phyloP scores from a whole-genome alignment of 2,329 filamentous ascomycete species.

The Phyllosticta citrichinensis region DNA sequence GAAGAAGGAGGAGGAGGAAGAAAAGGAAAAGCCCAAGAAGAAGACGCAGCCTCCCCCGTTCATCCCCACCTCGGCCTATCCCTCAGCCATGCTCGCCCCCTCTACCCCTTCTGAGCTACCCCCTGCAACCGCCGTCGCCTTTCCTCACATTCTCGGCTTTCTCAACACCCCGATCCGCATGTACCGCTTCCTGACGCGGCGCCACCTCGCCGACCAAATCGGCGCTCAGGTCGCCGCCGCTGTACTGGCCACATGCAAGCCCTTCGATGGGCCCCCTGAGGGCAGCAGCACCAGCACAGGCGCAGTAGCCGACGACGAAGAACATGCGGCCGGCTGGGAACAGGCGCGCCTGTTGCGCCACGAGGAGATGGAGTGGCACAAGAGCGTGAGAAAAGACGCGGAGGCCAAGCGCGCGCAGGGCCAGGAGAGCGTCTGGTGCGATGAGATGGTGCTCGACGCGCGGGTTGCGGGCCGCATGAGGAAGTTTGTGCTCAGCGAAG shows the following conservation, averaged over 20 bases:
- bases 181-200: constrained; percentile 77
- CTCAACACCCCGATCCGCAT: constrained; percentile 78
- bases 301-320: constrained; percentile 19
- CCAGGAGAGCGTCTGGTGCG: constrained; percentile 58
- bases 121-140: constrained; percentile 60
- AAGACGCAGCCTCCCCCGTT: constrained; percentile 53
- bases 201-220: constrained; percentile 75
- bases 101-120: constrained; percentile 61
- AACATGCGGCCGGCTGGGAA: constrained; percentile 38
- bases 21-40: constrained; percentile 37
- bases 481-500: constrained; percentile 58
- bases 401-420: constrained; percentile 36
- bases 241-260: constrained; percentile 53
- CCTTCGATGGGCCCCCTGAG: constrained; percentile 27
- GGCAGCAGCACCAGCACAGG: constrained; percentile 21
- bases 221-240: constrained; percentile 80
- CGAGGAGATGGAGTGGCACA: constrained; percentile 78
- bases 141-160: constrained; percentile 90
- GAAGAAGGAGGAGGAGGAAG: constrained; percentile 24
- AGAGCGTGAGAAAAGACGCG: constrained; percentile 53
- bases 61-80: constrained; percentile 65
- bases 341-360: constrained; percentile 54
- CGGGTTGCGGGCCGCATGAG: constrained; percentile 73
- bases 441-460: constrained; percentile 63
- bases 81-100: constrained; percentile 52